Evolutionary conservation across 176 grass and related monocot genomes (phyloP).

Genomic region (Elymus sibiricus): DNA sequence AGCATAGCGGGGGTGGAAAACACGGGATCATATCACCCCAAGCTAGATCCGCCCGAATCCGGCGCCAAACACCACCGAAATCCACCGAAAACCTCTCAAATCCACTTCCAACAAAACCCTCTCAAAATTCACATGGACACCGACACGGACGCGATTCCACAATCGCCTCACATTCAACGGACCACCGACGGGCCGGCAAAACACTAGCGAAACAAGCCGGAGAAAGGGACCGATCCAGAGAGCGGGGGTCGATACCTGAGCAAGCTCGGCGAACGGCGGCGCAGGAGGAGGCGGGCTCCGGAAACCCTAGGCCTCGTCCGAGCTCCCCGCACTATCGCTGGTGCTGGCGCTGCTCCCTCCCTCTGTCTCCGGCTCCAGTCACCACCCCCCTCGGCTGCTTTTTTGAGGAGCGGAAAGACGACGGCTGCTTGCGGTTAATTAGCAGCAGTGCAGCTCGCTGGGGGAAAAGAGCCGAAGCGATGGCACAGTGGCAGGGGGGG

Average conservation of each 20-base stretch:
- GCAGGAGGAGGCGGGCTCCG: background rate
- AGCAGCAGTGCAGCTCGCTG: conserved; percentile 28
- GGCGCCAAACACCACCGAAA: conserved; percentile 1
- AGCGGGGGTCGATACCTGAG: conserved; percentile 11
- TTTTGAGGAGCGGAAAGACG: conserved; percentile 37
- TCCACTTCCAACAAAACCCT: background rate
- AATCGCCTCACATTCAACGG: background rate
- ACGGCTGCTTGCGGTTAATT: conserved; percentile 48
- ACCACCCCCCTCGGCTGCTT: background rate
- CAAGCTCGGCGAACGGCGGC: background rate
- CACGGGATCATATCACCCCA: background rate
- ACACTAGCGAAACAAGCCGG: background rate
- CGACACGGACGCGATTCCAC: background rate
- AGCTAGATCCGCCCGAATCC: conserved; percentile 24
- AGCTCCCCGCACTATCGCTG: background rate
- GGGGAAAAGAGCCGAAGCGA: conserved; percentile 34
- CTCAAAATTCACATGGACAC: background rate
- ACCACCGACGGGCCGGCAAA: background rate
- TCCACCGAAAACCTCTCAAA: background rate
- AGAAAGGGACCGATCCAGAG: conserved; percentile 21
- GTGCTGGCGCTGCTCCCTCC: background rate
- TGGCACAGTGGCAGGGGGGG: background rate
- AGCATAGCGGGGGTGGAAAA: too few species aligned
- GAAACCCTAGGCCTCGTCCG: conserved; percentile 15
- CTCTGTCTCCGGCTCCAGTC: background rate